Percentiles rank a stretch among this genome's conserved stretches.
phyloP scores from a whole-genome alignment of 2,329 filamentous ascomycete species.

The Trichoderma sp. region DNA sequence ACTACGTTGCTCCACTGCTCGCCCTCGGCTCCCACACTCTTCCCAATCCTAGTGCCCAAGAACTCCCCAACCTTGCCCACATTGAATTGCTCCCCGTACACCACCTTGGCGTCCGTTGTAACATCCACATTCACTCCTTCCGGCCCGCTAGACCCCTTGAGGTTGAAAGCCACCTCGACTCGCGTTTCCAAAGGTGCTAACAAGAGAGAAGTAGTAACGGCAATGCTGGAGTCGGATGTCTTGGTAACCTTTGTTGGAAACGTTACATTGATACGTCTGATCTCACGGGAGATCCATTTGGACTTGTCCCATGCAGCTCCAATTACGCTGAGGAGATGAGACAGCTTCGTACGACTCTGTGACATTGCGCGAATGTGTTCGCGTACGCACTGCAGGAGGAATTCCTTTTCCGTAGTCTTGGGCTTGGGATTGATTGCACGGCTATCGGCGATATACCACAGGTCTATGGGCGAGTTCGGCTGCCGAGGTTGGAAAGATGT shows the following conservation, averaged over 20 bases:
- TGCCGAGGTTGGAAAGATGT: conserved; percentile 52
- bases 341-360: conserved; percentile 55
- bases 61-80: conserved; percentile 73
- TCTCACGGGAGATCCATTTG: conserved; percentile 54
- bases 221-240: conserved; percentile 62
- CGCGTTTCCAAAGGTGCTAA: conserved; percentile 65
- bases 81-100: conserved; percentile 78
- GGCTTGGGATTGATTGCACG: conserved; percentile 52
- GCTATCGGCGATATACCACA: conserved; percentile 65
- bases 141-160: conserved; percentile 46
- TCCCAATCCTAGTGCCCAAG: conserved; percentile 53
- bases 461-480: conserved; percentile 57
- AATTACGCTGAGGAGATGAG: conserved; percentile 57
- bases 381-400: conserved; percentile 70
- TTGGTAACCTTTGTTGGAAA: conserved; percentile 64
- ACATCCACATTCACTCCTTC: conserved; percentile 55
- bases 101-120: conserved; percentile 54
- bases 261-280: conserved; percentile 58
- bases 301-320: conserved; percentile 65
- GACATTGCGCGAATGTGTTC: conserved; percentile 62
- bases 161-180: conserved; percentile 58
- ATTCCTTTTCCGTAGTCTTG: conserved; percentile 64
- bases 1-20: conserved; percentile 54
- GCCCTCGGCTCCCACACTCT: conserved; percentile 32
- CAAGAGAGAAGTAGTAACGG: conserved; percentile 59